These are phyloP conservation scores for Coemansia sp. DNA, from an alignment of 192 early-diverging fungal genomes.

Conservation along the genomic window DNA sequence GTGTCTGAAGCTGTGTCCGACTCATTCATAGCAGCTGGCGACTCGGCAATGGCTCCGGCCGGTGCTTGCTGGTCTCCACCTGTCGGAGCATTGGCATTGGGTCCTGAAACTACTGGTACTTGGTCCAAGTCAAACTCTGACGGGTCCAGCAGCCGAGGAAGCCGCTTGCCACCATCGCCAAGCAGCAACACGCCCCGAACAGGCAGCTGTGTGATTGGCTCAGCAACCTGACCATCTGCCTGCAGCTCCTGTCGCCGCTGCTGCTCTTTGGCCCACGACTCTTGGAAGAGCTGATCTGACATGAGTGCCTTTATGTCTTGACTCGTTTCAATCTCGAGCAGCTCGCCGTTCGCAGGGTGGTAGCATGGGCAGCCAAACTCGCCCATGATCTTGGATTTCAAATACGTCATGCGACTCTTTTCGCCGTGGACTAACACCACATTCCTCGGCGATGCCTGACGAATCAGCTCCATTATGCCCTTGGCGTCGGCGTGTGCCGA, in stretches of 20 bases:
- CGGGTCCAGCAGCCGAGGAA: slow-evolving; percentile 38
- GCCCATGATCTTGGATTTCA: slow-evolving; percentile 76
- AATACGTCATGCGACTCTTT: slow-evolving; percentile 78
- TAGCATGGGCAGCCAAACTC: slow-evolving; percentile 83
- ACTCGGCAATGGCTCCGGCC: neutral
- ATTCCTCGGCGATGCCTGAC: slow-evolving; percentile 82
- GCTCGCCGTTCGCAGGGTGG: slow-evolving; percentile 84
- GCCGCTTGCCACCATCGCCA: slow-evolving; percentile 30
- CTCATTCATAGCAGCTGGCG: neutral
- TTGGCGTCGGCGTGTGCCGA: slow-evolving; percentile 97
- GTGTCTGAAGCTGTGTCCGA: neutral
- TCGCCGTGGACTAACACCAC: slow-evolving; percentile 96
- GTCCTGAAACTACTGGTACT: slow-evolving; percentile 9
- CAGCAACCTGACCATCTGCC: neutral
- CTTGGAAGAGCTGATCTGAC: slow-evolving; percentile 40
- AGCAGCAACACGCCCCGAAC: slow-evolving; percentile 44
- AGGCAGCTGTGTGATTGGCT: slow-evolving; percentile 37
- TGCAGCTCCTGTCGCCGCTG: slow-evolving; percentile 12
- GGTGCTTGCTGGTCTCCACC: neutral
- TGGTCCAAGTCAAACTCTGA: slow-evolving; percentile 43
- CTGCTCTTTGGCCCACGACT: slow-evolving; percentile 44
- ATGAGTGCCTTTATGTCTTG: slow-evolving; percentile 61
- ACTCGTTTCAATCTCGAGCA: slow-evolving; percentile 66
- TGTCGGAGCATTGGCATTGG: neutral
- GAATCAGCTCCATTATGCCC: slow-evolving; percentile 94